Percentiles rank a stretch among this genome's conserved stretches.
phyloP scores from a whole-genome alignment of 1,284 basidiomycete genomes.

The Lignosus rhinocerotis region DNA sequence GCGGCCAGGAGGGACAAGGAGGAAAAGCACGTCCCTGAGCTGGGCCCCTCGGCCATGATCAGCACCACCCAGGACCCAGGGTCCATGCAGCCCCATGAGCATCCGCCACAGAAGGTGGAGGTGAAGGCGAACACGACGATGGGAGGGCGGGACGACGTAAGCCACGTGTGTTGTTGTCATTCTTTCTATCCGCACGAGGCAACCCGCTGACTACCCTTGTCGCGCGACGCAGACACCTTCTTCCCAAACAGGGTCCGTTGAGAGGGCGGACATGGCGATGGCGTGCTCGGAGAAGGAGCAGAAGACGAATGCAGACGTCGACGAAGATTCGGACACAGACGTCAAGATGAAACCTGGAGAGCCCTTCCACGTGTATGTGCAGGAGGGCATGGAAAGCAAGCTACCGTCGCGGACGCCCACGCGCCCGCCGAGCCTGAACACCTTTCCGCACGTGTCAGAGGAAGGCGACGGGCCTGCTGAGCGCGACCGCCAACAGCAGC shows the following conservation, averaged over 20 bases:
- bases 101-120: background rate
- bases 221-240: background rate
- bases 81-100: background rate
- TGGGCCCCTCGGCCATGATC: constrained; percentile 19
- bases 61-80: background rate
- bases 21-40: constrained; percentile 8
- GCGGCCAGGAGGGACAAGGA: background rate
- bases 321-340: background rate
- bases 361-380: background rate
- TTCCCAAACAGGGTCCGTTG: background rate
- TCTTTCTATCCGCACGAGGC: too few species aligned
- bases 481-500: background rate
- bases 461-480: background rate
- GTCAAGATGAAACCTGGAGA: constrained; percentile 11
- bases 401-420: background rate
- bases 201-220: background rate
- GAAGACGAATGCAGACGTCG: background rate
- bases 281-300: background rate
- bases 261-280: background rate
- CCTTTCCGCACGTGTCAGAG: background rate
- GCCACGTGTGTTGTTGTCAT: background rate
- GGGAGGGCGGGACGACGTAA: background rate
- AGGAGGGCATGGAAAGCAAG: background rate
- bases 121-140: too few species aligned
- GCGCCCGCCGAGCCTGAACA: background rate